Conservation (phyloP, 2,329 filamentous ascomycete species). For the Phoma sp. region DNA sequence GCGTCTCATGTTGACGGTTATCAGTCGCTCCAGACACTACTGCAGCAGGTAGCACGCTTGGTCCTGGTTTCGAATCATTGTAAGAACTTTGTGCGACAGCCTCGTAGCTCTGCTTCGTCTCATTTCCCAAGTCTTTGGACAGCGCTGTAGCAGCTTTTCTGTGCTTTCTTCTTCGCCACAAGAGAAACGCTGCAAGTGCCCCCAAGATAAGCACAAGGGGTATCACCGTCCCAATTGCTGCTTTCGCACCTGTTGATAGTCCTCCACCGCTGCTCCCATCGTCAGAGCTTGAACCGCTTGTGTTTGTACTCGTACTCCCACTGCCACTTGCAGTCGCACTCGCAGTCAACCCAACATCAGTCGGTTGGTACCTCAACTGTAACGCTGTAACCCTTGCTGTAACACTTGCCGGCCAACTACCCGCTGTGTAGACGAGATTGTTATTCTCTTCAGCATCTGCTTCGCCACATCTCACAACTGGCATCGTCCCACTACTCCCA, state of each 20-base stretch:
- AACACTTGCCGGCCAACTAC: conserved; percentile 18
- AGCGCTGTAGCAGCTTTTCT: conserved; percentile 1
- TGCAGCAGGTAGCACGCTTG: neutral
- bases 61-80: neutral
- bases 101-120: conserved; percentile 10
- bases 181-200: conserved; percentile 20
- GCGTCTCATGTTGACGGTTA: conserved; percentile 16
- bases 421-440: conserved; percentile 17
- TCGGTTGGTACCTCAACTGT: conserved; percentile 23
- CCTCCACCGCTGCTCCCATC: conserved; percentile 45
- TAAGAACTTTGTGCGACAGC: neutral
- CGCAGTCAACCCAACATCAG: conserved; percentile 12
- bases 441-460: conserved; percentile 33
- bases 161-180: conserved; percentile 26
- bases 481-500: conserved; percentile 15
- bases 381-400: conserved; percentile 22
- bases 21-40: neutral
- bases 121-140: conserved; percentile 2
- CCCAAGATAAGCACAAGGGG: conserved; percentile 77
- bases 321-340: conserved; percentile 6
- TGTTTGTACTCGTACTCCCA: neutral
- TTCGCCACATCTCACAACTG: conserved; percentile 27
- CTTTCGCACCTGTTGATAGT: conserved; percentile 69
- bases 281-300: neutral
- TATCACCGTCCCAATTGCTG: conserved; percentile 88